Conservation (phyloP, 495 filamentous ascomycete genomes). For the Clavariopsis aquatica region DNA sequence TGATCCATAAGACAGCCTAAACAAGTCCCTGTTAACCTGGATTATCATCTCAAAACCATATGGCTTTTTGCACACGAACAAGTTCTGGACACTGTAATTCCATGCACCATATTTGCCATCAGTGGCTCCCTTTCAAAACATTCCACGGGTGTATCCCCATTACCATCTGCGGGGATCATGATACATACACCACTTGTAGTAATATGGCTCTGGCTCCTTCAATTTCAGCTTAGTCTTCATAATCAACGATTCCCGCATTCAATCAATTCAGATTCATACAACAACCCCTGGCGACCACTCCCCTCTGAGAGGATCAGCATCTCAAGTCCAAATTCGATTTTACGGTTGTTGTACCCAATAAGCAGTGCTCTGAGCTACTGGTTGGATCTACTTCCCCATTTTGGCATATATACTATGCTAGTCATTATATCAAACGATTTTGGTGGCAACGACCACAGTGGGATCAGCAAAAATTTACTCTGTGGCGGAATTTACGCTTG, state of each 20-base stretch:
- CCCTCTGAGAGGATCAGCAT: constrained; percentile 48
- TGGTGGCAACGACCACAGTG: constrained; percentile 49
- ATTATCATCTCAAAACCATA: constrained; percentile 20
- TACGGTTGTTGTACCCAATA: neutral
- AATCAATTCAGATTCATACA: constrained; percentile 54
- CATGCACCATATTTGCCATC: constrained; percentile 28
- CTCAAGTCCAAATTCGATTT: constrained; percentile 41
- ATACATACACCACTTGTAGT: constrained; percentile 10
- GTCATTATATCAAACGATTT: constrained; percentile 53
- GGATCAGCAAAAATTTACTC: constrained; percentile 49
- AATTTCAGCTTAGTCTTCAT: constrained; percentile 50
- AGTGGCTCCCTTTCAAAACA: constrained; percentile 6
- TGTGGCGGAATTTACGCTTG: constrained; percentile 48
- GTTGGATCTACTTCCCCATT: neutral
- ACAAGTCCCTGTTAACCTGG: neutral
- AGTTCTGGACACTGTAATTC: constrained; percentile 19
- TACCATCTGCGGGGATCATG: neutral
- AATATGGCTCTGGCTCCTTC: constrained; percentile 42
- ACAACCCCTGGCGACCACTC: constrained; percentile 63
- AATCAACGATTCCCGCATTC: constrained; percentile 55
- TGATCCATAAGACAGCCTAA: neutral
- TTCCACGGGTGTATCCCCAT: neutral
- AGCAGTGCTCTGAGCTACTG: neutral
- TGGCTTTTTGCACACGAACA: constrained; percentile 30
- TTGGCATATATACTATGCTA: neutral